A percentile compares a stretch with the other conserved stretches of the same genome.
Evolutionary conservation across 2,329 filamentous ascomycete species (phyloP).

Genomic region (Aspergillus neoniger): DNA sequence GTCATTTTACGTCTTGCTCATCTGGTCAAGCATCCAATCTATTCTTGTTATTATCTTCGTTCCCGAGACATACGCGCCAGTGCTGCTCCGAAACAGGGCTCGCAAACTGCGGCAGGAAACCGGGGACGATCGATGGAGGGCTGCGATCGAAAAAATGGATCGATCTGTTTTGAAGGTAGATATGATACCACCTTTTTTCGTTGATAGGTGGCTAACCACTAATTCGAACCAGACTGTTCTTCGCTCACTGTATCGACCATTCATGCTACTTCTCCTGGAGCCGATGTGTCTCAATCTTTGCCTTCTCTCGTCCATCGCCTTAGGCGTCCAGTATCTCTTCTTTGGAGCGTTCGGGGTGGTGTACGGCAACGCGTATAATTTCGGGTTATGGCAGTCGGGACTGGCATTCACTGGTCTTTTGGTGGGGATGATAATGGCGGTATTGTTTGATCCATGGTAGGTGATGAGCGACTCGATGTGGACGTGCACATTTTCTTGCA

Average conservation of each 20-base stretch:
- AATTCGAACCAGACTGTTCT: neutral
- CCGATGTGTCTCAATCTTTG: constrained; percentile 81
- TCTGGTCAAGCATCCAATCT: constrained; percentile 69
- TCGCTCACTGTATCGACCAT: constrained; percentile 61
- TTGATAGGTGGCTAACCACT: neutral
- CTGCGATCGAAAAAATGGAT: constrained; percentile 69
- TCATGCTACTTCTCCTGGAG: constrained; percentile 75
- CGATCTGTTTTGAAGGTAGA: constrained; percentile 56
- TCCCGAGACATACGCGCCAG: constrained; percentile 76
- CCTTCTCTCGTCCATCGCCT: constrained; percentile 73
- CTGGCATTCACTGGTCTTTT: constrained; percentile 64
- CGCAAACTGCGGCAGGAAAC: constrained; percentile 67
- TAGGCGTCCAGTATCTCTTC: constrained; percentile 83
- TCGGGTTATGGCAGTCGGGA: constrained; percentile 74
- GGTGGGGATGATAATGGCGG: constrained; percentile 49
- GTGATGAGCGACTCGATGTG: neutral
- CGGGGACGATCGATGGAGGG: constrained; percentile 69
- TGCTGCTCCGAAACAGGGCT: constrained; percentile 57
- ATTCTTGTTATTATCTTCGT: constrained; percentile 67
- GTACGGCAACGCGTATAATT: constrained; percentile 70
- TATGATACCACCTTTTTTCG: neutral
- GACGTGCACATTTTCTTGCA: neutral
- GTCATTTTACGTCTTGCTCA: constrained; percentile 78
- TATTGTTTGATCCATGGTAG: neutral
- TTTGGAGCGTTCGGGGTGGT: constrained; percentile 81